Conservation (phyloP, 768 basidiomycete genomes). For the Trametes elegans region DNA sequence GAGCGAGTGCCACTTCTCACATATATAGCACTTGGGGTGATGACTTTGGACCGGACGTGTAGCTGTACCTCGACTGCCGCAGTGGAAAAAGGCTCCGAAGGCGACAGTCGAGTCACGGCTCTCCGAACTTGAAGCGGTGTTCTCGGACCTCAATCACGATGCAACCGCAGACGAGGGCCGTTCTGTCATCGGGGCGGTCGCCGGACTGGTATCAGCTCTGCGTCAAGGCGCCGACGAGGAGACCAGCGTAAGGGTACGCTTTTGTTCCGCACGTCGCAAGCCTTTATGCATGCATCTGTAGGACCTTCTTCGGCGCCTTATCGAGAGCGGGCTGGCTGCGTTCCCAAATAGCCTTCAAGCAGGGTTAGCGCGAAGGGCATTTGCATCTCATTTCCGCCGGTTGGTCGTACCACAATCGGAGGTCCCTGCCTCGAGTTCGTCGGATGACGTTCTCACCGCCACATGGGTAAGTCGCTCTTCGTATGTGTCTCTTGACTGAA, state of each 20-base stretch:
- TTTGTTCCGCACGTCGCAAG: background rate
- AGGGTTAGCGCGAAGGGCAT: constrained; percentile 16
- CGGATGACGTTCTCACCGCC: background rate
- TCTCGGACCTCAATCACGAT: constrained; percentile 2
- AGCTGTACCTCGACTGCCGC: constrained; percentile 29
- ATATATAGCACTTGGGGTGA: background rate
- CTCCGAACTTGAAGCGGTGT: constrained; percentile 15
- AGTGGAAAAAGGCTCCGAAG: constrained; percentile 17
- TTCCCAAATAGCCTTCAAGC: constrained; percentile 13
- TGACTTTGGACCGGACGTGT: background rate
- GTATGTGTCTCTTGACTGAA: background rate
- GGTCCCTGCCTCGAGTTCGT: background rate
- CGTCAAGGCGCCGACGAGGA: background rate
- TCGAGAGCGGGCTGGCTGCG: constrained; percentile 1
- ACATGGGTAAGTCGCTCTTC: constrained; percentile 9
- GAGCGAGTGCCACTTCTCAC: constrained; percentile 12
- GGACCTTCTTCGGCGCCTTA: constrained; percentile 11
- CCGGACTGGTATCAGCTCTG: background rate
- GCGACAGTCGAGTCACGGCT: constrained; percentile 18
- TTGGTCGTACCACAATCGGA: constrained; percentile 9
- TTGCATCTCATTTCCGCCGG: constrained; percentile 23
- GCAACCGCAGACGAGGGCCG: constrained; percentile 6
- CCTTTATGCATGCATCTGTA: background rate
- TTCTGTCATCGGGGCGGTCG: constrained; percentile 4
- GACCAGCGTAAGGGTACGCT: background rate